phyloP scores from a whole-genome alignment of 805 yeast species.

The Yamadazyma nakazawae region DNA sequence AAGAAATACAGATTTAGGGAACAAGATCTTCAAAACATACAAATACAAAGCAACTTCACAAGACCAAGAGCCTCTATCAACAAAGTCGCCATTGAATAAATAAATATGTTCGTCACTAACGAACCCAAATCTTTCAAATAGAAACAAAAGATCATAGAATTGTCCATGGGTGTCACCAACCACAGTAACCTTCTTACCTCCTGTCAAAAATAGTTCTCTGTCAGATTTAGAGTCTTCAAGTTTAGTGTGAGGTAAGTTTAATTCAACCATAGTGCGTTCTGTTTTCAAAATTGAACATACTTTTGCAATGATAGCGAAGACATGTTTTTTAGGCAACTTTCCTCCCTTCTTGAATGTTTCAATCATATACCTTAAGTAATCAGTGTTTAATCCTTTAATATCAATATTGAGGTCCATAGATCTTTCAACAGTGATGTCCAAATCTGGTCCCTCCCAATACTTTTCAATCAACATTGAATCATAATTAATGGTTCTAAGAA shows the following conservation, averaged over 20 bases:
- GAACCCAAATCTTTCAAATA: constrained; percentile 71
- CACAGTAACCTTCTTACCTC: constrained; percentile 60
- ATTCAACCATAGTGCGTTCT: constrained; percentile 77
- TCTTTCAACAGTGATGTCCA: constrained; percentile 40
- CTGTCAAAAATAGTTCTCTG: constrained; percentile 21
- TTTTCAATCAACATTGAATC: constrained; percentile 49
- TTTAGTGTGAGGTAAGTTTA: constrained; percentile 41
- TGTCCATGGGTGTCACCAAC: constrained; percentile 99
- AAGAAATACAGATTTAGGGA: constrained; percentile 66
- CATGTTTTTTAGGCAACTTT: constrained; percentile 74
- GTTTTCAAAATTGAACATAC: constrained; percentile 59
- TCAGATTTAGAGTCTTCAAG: constrained; percentile 8
- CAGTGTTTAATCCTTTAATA: constrained; percentile 42
- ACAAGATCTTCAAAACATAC: constrained; percentile 71
- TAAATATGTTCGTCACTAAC: constrained; percentile 68
- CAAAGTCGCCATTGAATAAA: constrained; percentile 95
- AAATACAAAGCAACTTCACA: constrained; percentile 88
- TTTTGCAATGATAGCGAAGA: constrained; percentile 73
- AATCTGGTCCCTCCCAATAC: constrained; percentile 55
- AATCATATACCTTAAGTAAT: constrained; percentile 64
- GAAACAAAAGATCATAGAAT: constrained; percentile 80
- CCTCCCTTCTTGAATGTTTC: constrained; percentile 71
- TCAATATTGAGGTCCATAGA: constrained; percentile 20
- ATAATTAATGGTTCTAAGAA: constrained; percentile 47
- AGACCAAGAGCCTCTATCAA: constrained; percentile 97